Evolutionary conservation across 2,329 filamentous ascomycete genomes (phyloP), one percentile per base, ranked within the genome.

Genomic region (Didymella pomorum): DNA sequence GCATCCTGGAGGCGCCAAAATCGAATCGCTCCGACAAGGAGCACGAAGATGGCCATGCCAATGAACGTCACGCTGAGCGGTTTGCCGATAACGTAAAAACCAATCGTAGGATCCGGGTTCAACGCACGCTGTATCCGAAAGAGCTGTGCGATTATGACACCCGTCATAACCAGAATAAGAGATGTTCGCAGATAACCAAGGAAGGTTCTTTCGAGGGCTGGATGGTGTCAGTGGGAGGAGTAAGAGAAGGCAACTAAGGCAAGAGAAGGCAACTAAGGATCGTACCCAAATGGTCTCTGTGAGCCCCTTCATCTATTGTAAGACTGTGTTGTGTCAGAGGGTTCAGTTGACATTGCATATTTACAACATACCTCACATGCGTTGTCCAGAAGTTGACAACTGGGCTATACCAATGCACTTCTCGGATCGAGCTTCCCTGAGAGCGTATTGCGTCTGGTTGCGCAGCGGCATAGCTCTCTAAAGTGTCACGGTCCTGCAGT

Each of bases 201-300:
- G 70, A 89, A 93, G 18, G 89, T 93, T 56, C 89, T 82, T 76
- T 93, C 89, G 53, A 92, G 83, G 35, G 90, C 89, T 92, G 67
- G 37, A 37, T 1, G 42, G 28, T 44, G 57, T 67, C 47, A 54
- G 29, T n/a, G n/a, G n/a, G n/a, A n/a, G n/a, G n/a, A n/a, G n/a
- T n/a, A n/a, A n/a, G n/a, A n/a, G n/a, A n/a, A n/a, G n/a, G n/a
- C n/a, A n/a, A n/a, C n/a, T n/a, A n/a, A n/a, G n/a, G n/a, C n/a
- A n/a, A n/a, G n/a, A n/a, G n/a, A n/a, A n/a, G n/a, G n/a, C n/a
- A n/a, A 35, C 6, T 16, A 6, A 11, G 26, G 7, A 37, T 9
- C 62, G 79, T 52, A 86, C 85, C 84, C 41, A 87, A 66, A 73
- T 87, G 84, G 67, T 87, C 84, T 71, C 84, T 77, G 63, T 81